Evolutionary conservation across 495 filamentous ascomycete genomes (phyloP).

Genomic region (Daldinia loculata): DNA sequence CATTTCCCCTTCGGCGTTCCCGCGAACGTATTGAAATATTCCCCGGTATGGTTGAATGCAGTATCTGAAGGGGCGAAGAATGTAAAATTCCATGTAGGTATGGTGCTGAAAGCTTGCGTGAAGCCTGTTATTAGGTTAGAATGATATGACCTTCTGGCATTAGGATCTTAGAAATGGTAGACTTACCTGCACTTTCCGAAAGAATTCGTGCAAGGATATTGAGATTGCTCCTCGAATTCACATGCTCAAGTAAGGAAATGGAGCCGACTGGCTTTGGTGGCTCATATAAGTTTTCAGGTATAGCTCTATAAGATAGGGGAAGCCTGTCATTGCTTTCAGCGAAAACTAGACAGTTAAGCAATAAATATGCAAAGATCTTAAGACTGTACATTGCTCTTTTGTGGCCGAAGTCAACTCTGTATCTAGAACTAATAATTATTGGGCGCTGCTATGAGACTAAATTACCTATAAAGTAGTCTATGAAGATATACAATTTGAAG

Average conservation of each 20-base stretch:
- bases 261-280: background rate
- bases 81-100: constrained; percentile 37
- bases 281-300: background rate
- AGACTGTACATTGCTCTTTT: background rate
- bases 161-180: background rate
- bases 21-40: constrained; percentile 30
- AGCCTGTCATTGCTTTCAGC: background rate
- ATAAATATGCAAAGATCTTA: background rate
- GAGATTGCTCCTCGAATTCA: background rate
- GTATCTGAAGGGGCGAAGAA: constrained; percentile 44
- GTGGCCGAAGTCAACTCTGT: background rate
- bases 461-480: background rate
- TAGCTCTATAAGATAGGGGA: background rate
- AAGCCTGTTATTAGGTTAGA: constrained; percentile 19
- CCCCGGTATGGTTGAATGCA: constrained; percentile 38
- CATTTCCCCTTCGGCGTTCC: background rate
- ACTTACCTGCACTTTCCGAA: background rate
- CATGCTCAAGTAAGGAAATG: background rate
- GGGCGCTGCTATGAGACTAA: background rate
- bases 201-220: background rate
- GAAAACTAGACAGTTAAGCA: background rate
- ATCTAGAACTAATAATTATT: background rate
- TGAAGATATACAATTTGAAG: background rate
- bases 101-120: constrained; percentile 35
- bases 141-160: background rate